phyloP scores from a whole-genome alignment of 2,329 filamentous ascomycete species.

The Aureobasidium sp. region DNA sequence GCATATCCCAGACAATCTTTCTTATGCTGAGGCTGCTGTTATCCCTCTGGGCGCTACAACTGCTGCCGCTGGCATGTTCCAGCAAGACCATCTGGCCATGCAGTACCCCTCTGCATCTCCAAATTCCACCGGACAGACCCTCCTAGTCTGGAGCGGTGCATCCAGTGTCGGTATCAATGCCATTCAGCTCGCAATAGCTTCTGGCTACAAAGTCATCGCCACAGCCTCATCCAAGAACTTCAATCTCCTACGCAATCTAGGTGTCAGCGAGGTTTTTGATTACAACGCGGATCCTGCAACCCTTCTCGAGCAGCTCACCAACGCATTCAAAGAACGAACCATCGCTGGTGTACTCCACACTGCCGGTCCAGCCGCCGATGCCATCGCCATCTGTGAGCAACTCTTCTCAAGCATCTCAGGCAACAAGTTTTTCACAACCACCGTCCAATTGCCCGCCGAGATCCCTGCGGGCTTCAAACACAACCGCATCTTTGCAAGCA shows the following conservation, averaged over 20 bases:
- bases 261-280: conserved; percentile 41
- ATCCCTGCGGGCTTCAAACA: not conserved
- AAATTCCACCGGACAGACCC: conserved; percentile 26
- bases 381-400: not conserved
- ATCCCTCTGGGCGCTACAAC: conserved; percentile 39
- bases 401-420: not conserved
- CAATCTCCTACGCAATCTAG: conserved; percentile 38
- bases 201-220: conserved; percentile 42
- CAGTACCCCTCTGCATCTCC: conserved; percentile 12
- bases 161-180: conserved; percentile 41
- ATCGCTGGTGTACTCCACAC: conserved; percentile 20
- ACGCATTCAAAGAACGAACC: conserved; percentile 17
- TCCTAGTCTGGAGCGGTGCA: conserved; percentile 49
- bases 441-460: not conserved
- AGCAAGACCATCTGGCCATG: conserved; percentile 21
- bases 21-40: conserved; percentile 34
- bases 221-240: conserved; percentile 40
- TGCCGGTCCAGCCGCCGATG: not conserved
- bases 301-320: conserved; percentile 23
- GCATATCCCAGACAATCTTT: conserved; percentile 34
- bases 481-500: conserved; percentile 9
- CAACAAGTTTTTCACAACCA: conserved; percentile 6
- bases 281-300: conserved; percentile 32
- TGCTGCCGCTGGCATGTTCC: conserved; percentile 26
- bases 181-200: conserved; percentile 40